Evolutionary conservation across 106 monocot species (phyloP).

Genomic region (Dioscorea dumetorum): DNA sequence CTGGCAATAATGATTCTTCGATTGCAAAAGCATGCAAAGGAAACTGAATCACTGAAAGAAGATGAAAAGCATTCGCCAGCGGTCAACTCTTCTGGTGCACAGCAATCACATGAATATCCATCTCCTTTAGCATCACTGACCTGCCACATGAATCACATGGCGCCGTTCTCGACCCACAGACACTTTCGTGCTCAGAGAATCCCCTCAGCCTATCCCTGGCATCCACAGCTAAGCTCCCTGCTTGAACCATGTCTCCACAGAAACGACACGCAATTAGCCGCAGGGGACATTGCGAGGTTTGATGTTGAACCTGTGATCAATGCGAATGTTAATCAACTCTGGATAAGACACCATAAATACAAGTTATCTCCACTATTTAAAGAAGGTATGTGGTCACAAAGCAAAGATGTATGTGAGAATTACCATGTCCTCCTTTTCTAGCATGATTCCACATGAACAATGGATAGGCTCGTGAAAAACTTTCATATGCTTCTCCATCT

Average conservation of each 20-base stretch:
- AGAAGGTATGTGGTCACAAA: not conserved
- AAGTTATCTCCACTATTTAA: not conserved
- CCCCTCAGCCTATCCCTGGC: conserved; percentile 71
- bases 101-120: conserved; percentile 84
- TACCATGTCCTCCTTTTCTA: conserved; percentile 96
- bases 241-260: conserved; percentile 89
- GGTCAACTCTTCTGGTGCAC: conserved; percentile 72
- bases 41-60: not conserved
- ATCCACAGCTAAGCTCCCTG: conserved; percentile 52
- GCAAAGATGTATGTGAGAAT: conserved; percentile 1
- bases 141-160: conserved; percentile 91
- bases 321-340: not conserved
- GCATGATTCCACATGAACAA: conserved; percentile 68
- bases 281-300: conserved; percentile 53
- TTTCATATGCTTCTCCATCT: conserved; percentile 92
- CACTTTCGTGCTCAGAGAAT: conserved; percentile 76
- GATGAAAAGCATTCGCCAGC: not conserved
- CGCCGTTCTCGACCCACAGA: conserved; percentile 88
- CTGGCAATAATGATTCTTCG: too few species aligned
- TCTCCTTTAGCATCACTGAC: conserved; percentile 92
- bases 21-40: not conserved
- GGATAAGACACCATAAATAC: not conserved
- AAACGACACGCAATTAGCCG: conserved; percentile 82
- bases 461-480: conserved; percentile 81
- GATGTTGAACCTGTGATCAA: conserved; percentile 59